Base-by-base conservation (phyloP, 1,284 basidiomycete genomes). In the Agaricales sp. region DNA sequence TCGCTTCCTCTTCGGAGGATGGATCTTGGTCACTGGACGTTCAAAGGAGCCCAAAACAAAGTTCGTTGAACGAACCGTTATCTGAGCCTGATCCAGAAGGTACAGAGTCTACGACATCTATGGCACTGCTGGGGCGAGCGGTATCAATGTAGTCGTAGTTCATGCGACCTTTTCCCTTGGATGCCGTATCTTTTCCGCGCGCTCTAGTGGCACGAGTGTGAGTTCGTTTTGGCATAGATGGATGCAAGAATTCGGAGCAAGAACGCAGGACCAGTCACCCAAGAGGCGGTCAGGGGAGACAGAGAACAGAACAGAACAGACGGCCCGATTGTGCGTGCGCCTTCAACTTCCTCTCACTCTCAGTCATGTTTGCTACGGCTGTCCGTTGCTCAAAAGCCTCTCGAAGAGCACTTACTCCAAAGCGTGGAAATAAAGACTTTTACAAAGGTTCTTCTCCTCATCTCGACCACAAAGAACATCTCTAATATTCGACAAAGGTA, bases 351-450 rank as follows among this genome's bases (percentile, higher is more conserved):
- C 46, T 43, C 43, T 30, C 48, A 16, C 14, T 13, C 16, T 38
- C 43, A n/a, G 12, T 53, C 48, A 88, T 88, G 84, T 76, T 80
- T 58, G 75, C 86, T 3, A 85, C 87, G 21, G 61, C 76, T 14
- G 75, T 69, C 22, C 69, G 80, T 53, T 67, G 83, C 3, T 85
- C 82, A 25, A 89, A 89, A 67, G 92, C 92, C 21, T 88, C 85
- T 2, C 73, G 92, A 50, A 69, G 80, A 21, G 77, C 90, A 3
- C 71, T 95, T 45, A 92, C 84, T 0, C 73, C 87, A 0, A 95
- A 95, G 64, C 69, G 82, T 47, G 92, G 78, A 16, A 94, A 93
- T 70, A 95, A 94, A 60, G 90, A 95, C 64, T 95, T 75, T 62
- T 95, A 94, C 75, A 96, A 95, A 67, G 92, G 92, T 85, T 8